Conservation (phyloP, 2,329 filamentous ascomycete species). For the Calonectria pauciramosa region DNA sequence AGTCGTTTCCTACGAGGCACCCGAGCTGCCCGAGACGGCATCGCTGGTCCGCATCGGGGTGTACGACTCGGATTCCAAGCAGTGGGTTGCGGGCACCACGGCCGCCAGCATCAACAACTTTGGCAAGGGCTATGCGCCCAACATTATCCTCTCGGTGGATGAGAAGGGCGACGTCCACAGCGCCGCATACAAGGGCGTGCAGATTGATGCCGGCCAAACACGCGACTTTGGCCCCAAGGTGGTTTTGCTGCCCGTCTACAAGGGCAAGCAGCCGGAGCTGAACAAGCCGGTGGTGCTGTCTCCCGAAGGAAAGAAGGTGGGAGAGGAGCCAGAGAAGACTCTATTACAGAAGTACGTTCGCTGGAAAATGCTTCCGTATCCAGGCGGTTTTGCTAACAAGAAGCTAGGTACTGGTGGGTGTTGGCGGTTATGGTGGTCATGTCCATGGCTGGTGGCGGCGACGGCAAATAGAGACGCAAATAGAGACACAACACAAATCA, state of each 20-base stretch:
- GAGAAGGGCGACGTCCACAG: constrained; percentile 61
- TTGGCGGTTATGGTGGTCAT: constrained; percentile 68
- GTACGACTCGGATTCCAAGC: constrained; percentile 61
- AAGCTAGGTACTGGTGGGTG: constrained; percentile 75
- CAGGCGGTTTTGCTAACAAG: constrained; percentile 49
- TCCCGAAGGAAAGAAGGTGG: constrained; percentile 71
- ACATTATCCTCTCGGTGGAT: constrained; percentile 67
- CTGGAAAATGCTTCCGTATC: background rate
- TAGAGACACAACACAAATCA: constrained; percentile 49
- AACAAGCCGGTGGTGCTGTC: constrained; percentile 75
- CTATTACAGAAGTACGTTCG: constrained; percentile 74
- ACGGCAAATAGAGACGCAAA: constrained; percentile 64
- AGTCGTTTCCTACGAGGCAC: constrained; percentile 68
- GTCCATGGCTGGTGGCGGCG: constrained; percentile 65
- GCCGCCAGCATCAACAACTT: constrained; percentile 71
- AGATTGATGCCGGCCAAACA: constrained; percentile 74
- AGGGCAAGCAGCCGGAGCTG: constrained; percentile 69
- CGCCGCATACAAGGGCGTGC: constrained; percentile 67
- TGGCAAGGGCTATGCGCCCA: constrained; percentile 71
- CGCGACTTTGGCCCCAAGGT: constrained; percentile 75
- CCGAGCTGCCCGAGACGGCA: constrained; percentile 62
- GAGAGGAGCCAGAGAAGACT: constrained; percentile 70
- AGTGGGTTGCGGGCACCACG: constrained; percentile 69
- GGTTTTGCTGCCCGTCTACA: constrained; percentile 60
- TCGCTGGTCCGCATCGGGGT: constrained; percentile 70